Evolutionary conservation across 1,284 basidiomycete species (phyloP).

Genomic region (Thelephora terrestris): DNA sequence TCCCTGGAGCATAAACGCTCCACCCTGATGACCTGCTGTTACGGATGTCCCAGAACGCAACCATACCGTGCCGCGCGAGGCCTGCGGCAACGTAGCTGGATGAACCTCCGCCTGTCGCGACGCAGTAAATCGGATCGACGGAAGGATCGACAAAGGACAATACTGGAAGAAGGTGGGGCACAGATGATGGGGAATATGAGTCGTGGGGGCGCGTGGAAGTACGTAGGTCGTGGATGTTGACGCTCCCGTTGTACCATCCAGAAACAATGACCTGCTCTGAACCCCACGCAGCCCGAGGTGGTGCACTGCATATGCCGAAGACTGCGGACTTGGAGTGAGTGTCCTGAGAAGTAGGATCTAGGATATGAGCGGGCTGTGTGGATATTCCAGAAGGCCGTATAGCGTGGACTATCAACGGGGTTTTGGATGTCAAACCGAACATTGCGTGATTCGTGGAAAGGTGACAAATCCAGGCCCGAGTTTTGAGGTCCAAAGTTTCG

Average conservation of each 20-base stretch:
- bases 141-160: constrained; percentile 52
- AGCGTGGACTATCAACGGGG: constrained; percentile 47
- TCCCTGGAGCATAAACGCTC: constrained; percentile 68
- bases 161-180: constrained; percentile 36
- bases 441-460: constrained; percentile 48
- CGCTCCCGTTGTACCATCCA: constrained; percentile 70
- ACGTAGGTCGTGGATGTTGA: constrained; percentile 64
- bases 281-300: constrained; percentile 51
- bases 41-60: constrained; percentile 71
- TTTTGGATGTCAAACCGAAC: constrained; percentile 51
- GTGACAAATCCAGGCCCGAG: constrained; percentile 51
- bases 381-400: constrained; percentile 37
- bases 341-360: constrained; percentile 28
- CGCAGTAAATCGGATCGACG: constrained; percentile 60
- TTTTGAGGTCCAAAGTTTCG: constrained; percentile 30
- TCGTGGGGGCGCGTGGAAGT: constrained; percentile 22
- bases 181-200: constrained; percentile 9
- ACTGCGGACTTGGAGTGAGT: constrained; percentile 42
- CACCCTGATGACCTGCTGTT: constrained; percentile 41
- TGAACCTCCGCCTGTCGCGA: constrained; percentile 61
- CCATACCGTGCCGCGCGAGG: constrained; percentile 59
- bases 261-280: constrained; percentile 65
- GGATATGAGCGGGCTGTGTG: constrained; percentile 33
- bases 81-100: constrained; percentile 58
- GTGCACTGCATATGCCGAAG: constrained; percentile 54